Evolutionary conservation across 1,284 basidiomycete species (phyloP), one percentile per base, ranked within the genome.

Genomic region (Fistulina hepatica): DNA sequence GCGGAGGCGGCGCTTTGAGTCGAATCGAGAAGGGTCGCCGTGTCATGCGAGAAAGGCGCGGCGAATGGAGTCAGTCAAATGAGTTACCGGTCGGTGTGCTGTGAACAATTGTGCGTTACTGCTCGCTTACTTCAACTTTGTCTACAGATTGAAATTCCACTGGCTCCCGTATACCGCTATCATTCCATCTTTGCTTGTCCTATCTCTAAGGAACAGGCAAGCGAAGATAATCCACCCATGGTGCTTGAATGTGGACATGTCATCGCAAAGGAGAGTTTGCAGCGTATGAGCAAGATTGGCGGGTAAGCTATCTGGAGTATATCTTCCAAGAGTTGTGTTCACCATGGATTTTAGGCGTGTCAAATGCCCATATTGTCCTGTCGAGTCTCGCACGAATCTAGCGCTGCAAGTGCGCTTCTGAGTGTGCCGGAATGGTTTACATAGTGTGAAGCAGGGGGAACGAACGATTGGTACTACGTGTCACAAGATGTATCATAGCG

Each of bases 131-230:
- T 30, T n/a, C 4, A 21, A 24, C 25, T 15, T 21, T 27, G 20
- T 24, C 36, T 33, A 2, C 51, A 95, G 92, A 90, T 97, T 54
- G 94, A 97, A 62, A 90, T 98, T 47, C 88, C 90, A 0, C 58
- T 98, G 9, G 78, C 85, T 1, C 63, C 80, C 1, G 80, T 86
- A 48, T 81, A 92, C 50, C 69, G 90, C 21, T 97, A 94, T 59
- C 95, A 99, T 57, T 95, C 92, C 2, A 85, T 95, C 42, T 98
- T 99, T 56, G 81, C 91, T 28, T 99, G 95, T 58, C 91, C 95
- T 1, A 94, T 99, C 21, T 94, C 89, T 11, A 98, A 97, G 60
- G 94, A 98, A 54, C 92, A 95, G 59, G 79, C 90, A 10, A 94
- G 89, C 1, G 84, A 92, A 37, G 57, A 71, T 42, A 99, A 98